phyloP scores from a whole-genome alignment of 2,329 filamentous ascomycete species.

The Ploettnerulaceae sp. region DNA sequence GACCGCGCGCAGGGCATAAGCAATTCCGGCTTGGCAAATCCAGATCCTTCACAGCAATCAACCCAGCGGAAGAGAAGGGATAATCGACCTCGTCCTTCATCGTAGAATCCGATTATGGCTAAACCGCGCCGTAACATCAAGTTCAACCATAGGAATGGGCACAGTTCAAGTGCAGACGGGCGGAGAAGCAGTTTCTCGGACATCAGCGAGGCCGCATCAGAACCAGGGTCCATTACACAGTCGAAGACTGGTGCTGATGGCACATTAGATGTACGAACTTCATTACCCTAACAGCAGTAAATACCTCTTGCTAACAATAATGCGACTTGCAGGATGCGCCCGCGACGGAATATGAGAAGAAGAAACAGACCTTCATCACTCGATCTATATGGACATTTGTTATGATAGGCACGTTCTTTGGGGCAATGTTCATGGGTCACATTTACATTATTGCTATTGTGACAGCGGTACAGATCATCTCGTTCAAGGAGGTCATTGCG shows the following conservation, averaged over 20 bases:
- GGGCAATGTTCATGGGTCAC: constrained; percentile 88
- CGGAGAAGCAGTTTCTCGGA: constrained; percentile 69
- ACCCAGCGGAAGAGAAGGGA: constrained; percentile 14
- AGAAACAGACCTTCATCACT: constrained; percentile 96
- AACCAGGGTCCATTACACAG: constrained; percentile 29
- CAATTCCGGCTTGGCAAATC: constrained; percentile 12
- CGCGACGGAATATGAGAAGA: constrained; percentile 86
- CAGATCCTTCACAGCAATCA: constrained; percentile 7
- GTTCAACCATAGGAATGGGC: constrained; percentile 40
- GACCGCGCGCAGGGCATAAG: not conserved
- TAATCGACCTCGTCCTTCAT: not conserved
- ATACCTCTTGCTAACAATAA: constrained; percentile 20
- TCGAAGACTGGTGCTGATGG: constrained; percentile 33
- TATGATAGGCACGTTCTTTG: constrained; percentile 94
- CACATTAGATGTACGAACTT: constrained; percentile 36
- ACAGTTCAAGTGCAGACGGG: constrained; percentile 30
- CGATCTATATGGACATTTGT: constrained; percentile 96
- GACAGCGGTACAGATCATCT: constrained; percentile 90
- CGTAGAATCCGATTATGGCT: constrained; percentile 34
- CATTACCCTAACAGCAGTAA: not conserved
- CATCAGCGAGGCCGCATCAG: constrained; percentile 55
- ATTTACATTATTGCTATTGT: constrained; percentile 95
- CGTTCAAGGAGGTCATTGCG: constrained; percentile 98
- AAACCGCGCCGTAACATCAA: constrained; percentile 50
- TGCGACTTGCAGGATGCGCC: constrained; percentile 26